Base-by-base conservation (phyloP, 192 early-diverging fungal genomes). In the Allomyces javanicus region DNA sequence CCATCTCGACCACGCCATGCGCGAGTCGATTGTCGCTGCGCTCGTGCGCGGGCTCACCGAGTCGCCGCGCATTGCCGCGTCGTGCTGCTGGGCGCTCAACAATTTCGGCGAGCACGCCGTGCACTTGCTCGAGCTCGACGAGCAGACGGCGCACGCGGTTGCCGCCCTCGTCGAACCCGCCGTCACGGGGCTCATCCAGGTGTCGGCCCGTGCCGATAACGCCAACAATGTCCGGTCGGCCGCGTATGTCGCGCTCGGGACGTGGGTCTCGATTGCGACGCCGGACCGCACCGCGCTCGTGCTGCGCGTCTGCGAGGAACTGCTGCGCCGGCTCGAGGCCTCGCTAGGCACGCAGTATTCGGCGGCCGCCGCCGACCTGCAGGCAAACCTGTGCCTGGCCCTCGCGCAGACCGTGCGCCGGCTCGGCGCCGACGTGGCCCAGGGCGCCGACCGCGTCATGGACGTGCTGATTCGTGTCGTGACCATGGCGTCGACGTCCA, bases 21-120 rank as follows among this genome's bases (percentile, higher is more conserved):
- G 12, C 27, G 79, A 85, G 43, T 84, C 83, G 70, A 89, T 91
- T 65, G 77, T 92, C 25, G 76, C 77, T 66, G 89, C 89, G 23
- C 74, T 99, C 61, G 81, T 94, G 0, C 72, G 74, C 19, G 96
- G 95, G 19, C 76, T 99, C 64, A 79, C 77, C 43, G 96, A 99
- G 67, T 85, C 76, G 43, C 85, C 88, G 63, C 87, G 94, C 45
- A 90, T 99, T 69, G 89, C 92, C 10, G 81, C 89, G 22, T 96
- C 93, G 80, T 96, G 94, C 78, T 94, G 93, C 67, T 95, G 94
- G 92, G 87, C 90, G 7, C 70, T 99, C 67, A 95, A 95, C 81
- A 92, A 89, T 68, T 79, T 99, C 63, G 84, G 91, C 61, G 93
- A 96, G 74, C 85, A 89, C 71, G 93, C 91, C 5, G 73, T 77